These are phyloP conservation scores for Fusarium tricinctum DNA, from an alignment of 2,329 filamentous ascomycete species.

Conservation along the genomic window DNA sequence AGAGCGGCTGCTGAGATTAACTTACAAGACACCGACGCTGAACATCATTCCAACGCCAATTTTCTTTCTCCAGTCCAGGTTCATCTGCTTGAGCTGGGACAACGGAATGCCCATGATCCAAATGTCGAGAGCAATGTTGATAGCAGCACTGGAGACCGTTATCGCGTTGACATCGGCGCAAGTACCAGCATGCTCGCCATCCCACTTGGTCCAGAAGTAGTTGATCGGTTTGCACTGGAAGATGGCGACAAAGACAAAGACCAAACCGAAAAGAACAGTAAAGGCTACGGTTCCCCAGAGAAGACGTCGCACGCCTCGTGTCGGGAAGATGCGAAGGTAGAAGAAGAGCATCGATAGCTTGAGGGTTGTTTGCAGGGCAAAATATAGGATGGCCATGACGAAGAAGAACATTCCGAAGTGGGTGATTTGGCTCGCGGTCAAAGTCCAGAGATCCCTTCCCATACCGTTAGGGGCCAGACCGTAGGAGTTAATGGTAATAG, in stretches of 20 bases:
- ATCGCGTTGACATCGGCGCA: constrained; percentile 66
- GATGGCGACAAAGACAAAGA: constrained; percentile 59
- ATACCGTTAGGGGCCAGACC: constrained; percentile 58
- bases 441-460: constrained; percentile 66
- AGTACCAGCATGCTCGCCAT: constrained; percentile 60
- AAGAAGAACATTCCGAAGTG: constrained; percentile 61
- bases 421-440: constrained; percentile 58
- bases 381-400: constrained; percentile 61
- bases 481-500: constrained; percentile 51
- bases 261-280: constrained; percentile 56
- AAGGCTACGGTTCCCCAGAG: constrained; percentile 61
- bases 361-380: constrained; percentile 60
- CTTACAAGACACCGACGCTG: constrained; percentile 62
- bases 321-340: constrained; percentile 68
- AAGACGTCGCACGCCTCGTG: constrained; percentile 54
- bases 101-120: constrained; percentile 67
- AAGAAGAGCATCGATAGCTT: constrained; percentile 68
- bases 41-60: constrained; percentile 66
- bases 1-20: neutral
- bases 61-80: constrained; percentile 64
- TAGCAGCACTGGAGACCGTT: constrained; percentile 65
- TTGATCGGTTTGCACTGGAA: constrained; percentile 67
- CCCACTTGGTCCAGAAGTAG: constrained; percentile 68
- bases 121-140: constrained; percentile 66
- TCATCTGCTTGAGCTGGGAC: constrained; percentile 58